Evolutionary conservation across 495 filamentous ascomycete species (phyloP), one percentile per base, ranked within the genome.

Genomic region (Penicillium cinerascens): DNA sequence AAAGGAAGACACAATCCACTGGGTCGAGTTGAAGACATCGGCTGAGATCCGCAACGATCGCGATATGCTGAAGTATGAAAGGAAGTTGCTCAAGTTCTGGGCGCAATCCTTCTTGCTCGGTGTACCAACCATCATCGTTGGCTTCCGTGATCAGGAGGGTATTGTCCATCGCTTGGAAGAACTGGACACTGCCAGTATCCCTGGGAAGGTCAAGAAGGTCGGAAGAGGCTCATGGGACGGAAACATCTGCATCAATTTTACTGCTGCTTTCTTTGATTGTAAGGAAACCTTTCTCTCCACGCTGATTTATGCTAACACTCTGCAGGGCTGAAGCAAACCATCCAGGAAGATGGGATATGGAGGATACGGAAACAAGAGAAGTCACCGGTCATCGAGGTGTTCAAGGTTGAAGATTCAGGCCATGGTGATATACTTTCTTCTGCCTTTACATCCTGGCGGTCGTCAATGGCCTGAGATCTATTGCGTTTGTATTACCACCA

Each of bases 71-170:
- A 87, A 85, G 46, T 95, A 87, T 59, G 89, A 99, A 68, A 80
- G 87, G 10, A 97, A 97, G 65, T 76, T 97, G 33, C 77, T 96
- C 55, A 95, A 92, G 53, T 96, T 89, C 72, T 99, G 93, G 93
- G 87, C 90, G 16, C 93, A 99, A 58, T 96, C 90, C 1, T 99
- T 96, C 62, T 78, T 99, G 0, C 82, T 99, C 1, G 92, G 91
- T 6, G 91, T 97, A 2, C 89, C 89, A 0, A 93, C 85, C 63
- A 88, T 99, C 46, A 85, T 96, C 17, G 88, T 97, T 3, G 93
- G 93, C 1, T 96, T 92, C 61, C 85, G 95, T 17, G 82, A 80
- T 20, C 79, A 78, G 39, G 64, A 86, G 50, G 95, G 95, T 5
- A 82, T 88, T 41, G 75, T 97, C 33, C 71, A 74, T 36, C 75